phyloP scores from a whole-genome alignment of 1,284 basidiomycete species.

The Pulveroboletus sp. region DNA sequence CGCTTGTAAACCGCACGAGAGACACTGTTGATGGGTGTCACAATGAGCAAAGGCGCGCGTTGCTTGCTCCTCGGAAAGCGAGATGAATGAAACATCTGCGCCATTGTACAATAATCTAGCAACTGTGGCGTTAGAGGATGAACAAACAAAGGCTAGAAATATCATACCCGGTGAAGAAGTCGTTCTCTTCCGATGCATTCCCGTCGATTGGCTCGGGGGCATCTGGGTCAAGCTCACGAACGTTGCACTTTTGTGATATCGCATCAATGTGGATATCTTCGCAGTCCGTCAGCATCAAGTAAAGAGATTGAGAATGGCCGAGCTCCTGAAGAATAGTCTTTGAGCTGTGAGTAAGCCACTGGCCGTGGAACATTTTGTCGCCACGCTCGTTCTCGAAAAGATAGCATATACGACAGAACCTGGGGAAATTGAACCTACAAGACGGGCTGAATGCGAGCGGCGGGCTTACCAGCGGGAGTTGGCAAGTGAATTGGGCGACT shows the following conservation, averaged over 20 bases:
- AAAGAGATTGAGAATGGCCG: conserved; percentile 56
- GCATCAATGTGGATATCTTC: conserved; percentile 46
- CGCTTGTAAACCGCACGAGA: conserved; percentile 41
- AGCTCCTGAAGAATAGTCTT: conserved; percentile 62
- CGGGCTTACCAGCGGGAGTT: conserved; percentile 50
- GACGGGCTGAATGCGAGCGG: neutral
- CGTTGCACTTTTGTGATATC: conserved; percentile 53
- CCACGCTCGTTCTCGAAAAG: conserved; percentile 44
- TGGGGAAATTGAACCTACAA: conserved; percentile 22
- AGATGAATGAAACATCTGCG: conserved; percentile 39
- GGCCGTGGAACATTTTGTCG: conserved; percentile 54
- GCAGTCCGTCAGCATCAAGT: conserved; percentile 48
- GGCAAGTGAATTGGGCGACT: conserved; percentile 44
- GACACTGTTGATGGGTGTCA: conserved; percentile 39
- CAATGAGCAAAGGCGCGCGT: conserved; percentile 32
- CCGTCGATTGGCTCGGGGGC: conserved; percentile 45
- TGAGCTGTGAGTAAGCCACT: conserved; percentile 64
- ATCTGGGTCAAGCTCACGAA: conserved; percentile 39
- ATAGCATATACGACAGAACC: conserved; percentile 63
- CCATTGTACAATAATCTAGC: conserved; percentile 45
- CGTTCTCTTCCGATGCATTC: conserved; percentile 36
- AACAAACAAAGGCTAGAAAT: neutral
- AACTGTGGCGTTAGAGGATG: neutral
- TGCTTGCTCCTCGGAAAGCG: conserved; percentile 38
- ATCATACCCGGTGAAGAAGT: conserved; percentile 52